Evolutionary conservation across 495 filamentous ascomycete genomes (phyloP).

Genomic region (Aspergillus hancockii): DNA sequence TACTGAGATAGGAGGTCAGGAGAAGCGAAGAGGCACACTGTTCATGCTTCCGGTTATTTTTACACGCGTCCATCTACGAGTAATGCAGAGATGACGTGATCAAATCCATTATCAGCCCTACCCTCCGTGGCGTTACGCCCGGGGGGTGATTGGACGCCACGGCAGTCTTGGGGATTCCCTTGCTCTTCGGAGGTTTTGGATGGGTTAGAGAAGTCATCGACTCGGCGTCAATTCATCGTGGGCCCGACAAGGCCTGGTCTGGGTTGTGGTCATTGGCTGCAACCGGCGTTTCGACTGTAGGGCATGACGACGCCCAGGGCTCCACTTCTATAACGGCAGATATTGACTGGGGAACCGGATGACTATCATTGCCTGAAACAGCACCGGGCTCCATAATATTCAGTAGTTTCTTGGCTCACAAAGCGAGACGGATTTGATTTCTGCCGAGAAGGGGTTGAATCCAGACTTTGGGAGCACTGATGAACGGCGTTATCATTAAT

Average conservation of each 20-base stretch:
- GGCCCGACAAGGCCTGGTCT: no score
- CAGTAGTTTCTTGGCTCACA: neutral
- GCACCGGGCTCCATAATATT: neutral
- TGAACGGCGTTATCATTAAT: no score
- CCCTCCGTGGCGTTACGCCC: neutral
- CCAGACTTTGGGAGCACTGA: no score
- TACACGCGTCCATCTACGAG: no score
- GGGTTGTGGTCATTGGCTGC: neutral
- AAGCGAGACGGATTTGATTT: neutral
- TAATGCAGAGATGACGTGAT: no score
- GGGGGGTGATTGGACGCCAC: neutral
- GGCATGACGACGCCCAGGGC: neutral
- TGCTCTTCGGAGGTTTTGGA: neutral
- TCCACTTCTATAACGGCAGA: neutral
- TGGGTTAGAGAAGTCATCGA: neutral
- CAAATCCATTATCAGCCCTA: neutral
- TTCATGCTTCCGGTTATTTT: no score
- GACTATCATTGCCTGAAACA: neutral
- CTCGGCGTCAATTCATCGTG: no score
- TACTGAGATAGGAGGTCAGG: no score
- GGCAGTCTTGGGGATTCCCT: neutral
- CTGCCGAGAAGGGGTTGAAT: neutral
- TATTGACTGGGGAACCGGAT: neutral
- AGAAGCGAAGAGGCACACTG: no score
- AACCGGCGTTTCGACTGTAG: neutral